Evolutionary conservation across 129 eudicot genomes (phyloP).

Genomic region (Heracleum sosnowskyi): DNA sequence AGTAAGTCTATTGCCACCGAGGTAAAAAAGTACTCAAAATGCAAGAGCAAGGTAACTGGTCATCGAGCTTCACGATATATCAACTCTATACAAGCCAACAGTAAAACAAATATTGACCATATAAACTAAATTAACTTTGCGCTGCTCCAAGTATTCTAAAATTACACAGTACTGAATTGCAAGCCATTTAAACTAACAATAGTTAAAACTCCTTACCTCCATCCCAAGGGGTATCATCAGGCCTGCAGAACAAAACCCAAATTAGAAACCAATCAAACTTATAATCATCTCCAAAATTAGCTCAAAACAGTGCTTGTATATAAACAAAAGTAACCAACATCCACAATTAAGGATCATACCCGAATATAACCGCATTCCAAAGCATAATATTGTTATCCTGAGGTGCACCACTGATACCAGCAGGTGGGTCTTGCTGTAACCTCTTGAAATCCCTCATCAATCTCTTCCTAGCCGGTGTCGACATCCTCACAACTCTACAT

Average conservation of each 20-base stretch:
- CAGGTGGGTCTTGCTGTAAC: constrained; percentile 6
- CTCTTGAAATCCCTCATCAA: constrained; percentile 9
- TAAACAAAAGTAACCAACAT: background rate
- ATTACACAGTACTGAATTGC: background rate
- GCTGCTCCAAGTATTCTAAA: background rate
- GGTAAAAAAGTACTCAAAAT: background rate
- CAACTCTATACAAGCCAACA: background rate
- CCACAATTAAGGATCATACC: background rate
- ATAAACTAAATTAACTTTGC: background rate
- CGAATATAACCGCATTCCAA: constrained; percentile 1
- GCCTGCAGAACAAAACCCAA: background rate
- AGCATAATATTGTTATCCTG: constrained; percentile 7
- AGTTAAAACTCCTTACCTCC: background rate
- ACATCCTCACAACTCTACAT: background rate
- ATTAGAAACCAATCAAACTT: background rate
- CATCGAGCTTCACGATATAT: background rate
- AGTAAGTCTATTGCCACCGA: background rate
- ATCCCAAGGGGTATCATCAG: constrained; percentile 1
- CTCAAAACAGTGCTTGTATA: background rate
- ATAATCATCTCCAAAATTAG: background rate
- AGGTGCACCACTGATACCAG: constrained; percentile 6
- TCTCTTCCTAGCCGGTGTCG: constrained; percentile 5
- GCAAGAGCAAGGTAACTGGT: background rate
- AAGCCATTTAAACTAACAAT: background rate
- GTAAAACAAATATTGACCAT: background rate